Evolutionary conservation across 495 filamentous ascomycete species (phyloP).

Genomic region (Durotheca rogersii): DNA sequence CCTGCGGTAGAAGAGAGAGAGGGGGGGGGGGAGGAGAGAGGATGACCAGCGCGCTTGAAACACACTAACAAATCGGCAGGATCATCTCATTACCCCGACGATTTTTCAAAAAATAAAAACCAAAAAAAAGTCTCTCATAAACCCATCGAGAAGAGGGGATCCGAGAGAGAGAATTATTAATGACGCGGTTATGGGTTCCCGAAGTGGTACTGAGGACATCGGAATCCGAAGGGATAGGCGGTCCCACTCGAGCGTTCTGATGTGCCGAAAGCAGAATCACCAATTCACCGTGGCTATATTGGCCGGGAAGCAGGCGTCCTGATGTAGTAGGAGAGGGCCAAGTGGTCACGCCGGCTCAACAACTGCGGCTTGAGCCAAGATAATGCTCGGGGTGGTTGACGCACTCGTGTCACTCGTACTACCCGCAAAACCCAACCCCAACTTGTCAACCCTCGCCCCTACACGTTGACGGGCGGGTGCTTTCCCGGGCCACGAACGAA

Average conservation of each 20-base stretch:
- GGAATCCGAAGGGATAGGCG: not conserved
- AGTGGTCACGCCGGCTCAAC: slow-evolving; percentile 1
- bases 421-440: slow-evolving; percentile 4
- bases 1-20: slow-evolving; percentile 5
- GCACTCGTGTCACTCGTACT: slow-evolving; percentile 12
- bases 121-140: too few species aligned
- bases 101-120: not conserved
- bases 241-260: not conserved
- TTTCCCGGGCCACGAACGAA: slow-evolving; percentile 13
- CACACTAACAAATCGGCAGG: slow-evolving; percentile 12
- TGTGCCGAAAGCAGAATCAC: not conserved
- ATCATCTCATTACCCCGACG: slow-evolving; percentile 3
- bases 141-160: not conserved
- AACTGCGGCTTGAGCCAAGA: not conserved
- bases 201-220: not conserved
- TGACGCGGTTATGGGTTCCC: not conserved
- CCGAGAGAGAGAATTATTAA: not conserved
- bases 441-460: slow-evolving; percentile 4
- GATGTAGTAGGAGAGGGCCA: slow-evolving; percentile 3
- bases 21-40: too few species aligned
- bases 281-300: slow-evolving; percentile 8
- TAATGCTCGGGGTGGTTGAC: slow-evolving; percentile 3
- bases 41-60: slow-evolving; percentile 13
- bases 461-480: slow-evolving; percentile 22
- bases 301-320: slow-evolving; percentile 2